Conservation (phyloP, 2,329 filamentous ascomycete genomes). For the Alternaria sp. region DNA sequence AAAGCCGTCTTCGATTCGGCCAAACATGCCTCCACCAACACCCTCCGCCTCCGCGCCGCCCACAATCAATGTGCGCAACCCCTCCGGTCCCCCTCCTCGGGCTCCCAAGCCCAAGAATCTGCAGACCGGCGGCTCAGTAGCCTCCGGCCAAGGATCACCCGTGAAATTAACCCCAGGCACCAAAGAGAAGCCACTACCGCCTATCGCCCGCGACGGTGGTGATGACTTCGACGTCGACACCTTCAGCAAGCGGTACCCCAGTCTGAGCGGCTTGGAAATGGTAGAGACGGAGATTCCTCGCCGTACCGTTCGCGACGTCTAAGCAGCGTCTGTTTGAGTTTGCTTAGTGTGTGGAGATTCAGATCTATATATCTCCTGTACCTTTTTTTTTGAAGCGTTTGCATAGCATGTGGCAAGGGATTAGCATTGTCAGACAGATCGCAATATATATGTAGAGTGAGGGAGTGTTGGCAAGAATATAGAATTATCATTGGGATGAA, state of each 20-base stretch:
- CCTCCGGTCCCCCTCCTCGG: conserved; percentile 52
- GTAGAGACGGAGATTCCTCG: conserved; percentile 69
- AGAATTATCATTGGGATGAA: background rate
- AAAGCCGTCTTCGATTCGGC: conserved; percentile 33
- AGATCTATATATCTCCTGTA: background rate
- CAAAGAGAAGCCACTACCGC: conserved; percentile 32
- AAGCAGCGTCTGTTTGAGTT: background rate
- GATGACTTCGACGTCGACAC: conserved; percentile 70
- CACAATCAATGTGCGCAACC: conserved; percentile 35
- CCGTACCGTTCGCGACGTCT: conserved; percentile 30
- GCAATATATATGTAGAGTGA: background rate
- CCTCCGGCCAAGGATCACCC: conserved; percentile 12
- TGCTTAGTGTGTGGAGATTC: background rate
- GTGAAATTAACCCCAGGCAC: background rate
- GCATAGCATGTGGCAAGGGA: conserved; percentile 6
- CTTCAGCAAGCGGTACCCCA: conserved; percentile 88
- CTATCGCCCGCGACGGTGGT: conserved; percentile 44
- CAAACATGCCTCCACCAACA: conserved; percentile 26
- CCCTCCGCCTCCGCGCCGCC: conserved; percentile 44
- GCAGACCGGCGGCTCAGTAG: conserved; percentile 51
- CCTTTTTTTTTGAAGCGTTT: background rate
- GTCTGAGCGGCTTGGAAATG: conserved; percentile 83
- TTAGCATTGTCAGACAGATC: background rate
- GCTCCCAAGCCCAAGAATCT: conserved; percentile 68
- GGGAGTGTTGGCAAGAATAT: background rate